Evolutionary conservation across 805 yeast species (phyloP).

Genomic region (Myxozyma mucilagina): DNA sequence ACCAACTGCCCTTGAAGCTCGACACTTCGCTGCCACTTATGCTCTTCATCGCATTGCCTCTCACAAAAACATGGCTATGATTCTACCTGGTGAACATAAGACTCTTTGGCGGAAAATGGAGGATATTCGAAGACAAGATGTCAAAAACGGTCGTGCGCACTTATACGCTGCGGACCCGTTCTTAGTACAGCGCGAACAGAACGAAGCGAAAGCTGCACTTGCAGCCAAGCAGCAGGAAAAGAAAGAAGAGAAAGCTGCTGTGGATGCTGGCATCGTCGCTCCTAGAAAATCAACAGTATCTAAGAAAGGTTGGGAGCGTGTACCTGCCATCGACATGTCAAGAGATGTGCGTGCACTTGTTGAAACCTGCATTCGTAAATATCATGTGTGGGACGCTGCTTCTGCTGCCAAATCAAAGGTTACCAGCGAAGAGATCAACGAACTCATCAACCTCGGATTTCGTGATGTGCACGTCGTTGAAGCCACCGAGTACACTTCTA

Average conservation of each 20-base stretch:
- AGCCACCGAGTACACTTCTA: slow-evolving; percentile 56
- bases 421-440: slow-evolving; percentile 30
- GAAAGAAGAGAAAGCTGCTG: slow-evolving; percentile 13
- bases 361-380: slow-evolving; percentile 54
- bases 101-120: slow-evolving; percentile 77
- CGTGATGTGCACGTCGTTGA: slow-evolving; percentile 68
- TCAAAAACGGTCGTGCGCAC: slow-evolving; percentile 51
- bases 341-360: slow-evolving; percentile 62
- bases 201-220: slow-evolving; percentile 48
- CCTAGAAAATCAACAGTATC: not conserved
- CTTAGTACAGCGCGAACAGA: slow-evolving; percentile 59
- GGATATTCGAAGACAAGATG: slow-evolving; percentile 52
- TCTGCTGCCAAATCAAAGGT: not conserved
- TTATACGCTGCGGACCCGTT: slow-evolving; percentile 77
- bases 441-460: slow-evolving; percentile 60
- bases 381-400: slow-evolving; percentile 36
- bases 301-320: slow-evolving; percentile 66
- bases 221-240: slow-evolving; percentile 11
- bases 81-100: slow-evolving; percentile 79
- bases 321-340: slow-evolving; percentile 67
- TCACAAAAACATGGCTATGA: slow-evolving; percentile 81
- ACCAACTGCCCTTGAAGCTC: slow-evolving; percentile 82
- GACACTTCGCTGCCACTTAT: slow-evolving; percentile 87
- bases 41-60: slow-evolving; percentile 76
- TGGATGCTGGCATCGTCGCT: slow-evolving; percentile 12